These are phyloP conservation scores for Austroboletus novae-zelandiae DNA, from an alignment of 1,284 basidiomycete genomes.

Conservation along the genomic window DNA sequence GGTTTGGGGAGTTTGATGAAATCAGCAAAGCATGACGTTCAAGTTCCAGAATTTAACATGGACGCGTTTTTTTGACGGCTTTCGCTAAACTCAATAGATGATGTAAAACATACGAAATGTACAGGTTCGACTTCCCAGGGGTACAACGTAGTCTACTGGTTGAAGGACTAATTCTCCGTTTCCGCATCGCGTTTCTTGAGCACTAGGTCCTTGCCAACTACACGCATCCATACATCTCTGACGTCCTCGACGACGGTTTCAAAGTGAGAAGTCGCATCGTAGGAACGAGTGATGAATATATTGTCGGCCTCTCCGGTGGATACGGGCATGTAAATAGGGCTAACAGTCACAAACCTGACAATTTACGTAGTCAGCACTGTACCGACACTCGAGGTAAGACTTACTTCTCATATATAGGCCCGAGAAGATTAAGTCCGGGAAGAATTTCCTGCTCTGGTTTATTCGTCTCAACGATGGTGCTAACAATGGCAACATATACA, in stretches of 20 bases:
- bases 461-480: constrained; percentile 96
- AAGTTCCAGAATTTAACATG: constrained; percentile 87
- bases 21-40: constrained; percentile 81
- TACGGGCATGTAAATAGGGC: constrained; percentile 88
- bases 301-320: constrained; percentile 79
- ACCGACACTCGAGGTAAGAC: not conserved
- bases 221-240: constrained; percentile 88
- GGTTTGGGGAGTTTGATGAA: constrained; percentile 82
- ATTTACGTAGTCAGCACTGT: constrained; percentile 8
- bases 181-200: constrained; percentile 83
- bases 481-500: constrained; percentile 95
- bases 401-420: constrained; percentile 93
- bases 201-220: constrained; percentile 71
- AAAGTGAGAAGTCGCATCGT: constrained; percentile 98
- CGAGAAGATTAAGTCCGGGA: constrained; percentile 90
- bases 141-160: constrained; percentile 14
- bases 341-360: constrained; percentile 86
- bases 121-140: constrained; percentile 8
- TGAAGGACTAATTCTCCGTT: constrained; percentile 48
- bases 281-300: constrained; percentile 96
- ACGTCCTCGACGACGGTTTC: constrained; percentile 98
- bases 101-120: constrained; percentile 5
- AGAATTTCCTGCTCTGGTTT: constrained; percentile 91
- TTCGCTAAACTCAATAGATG: constrained; percentile 8
- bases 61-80: constrained; percentile 44